Percentiles rank a stretch among this genome's conserved stretches.
Conservation (phyloP, 176 grass and related monocot genomes). For the barley (Hordeum vulgare) region MorexV3_pseudomolecules_assembly NC_058519.1:2355973-2356472, state of each 20-base stretch:
- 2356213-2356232: neutral
- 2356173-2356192: too few species aligned
- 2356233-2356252: conserved; percentile 59
- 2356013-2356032: neutral
- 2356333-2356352: conserved; percentile 42
- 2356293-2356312: conserved; percentile 35
- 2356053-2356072: neutral
- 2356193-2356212: neutral
- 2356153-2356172: neutral
- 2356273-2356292: conserved; percentile 55
- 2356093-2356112: neutral
- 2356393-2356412: conserved; percentile 74
- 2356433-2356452: conserved; percentile 76
- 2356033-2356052: neutral
- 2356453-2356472: conserved; percentile 3
- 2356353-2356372: conserved; percentile 45
- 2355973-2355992: neutral
- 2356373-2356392: conserved; percentile 63
- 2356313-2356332: conserved; percentile 40
- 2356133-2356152: neutral
- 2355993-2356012: neutral
- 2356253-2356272: conserved; percentile 78
- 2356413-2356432: conserved; percentile 80
- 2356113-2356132: neutral
- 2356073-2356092: neutral